A percentile compares a stretch with the other conserved stretches of the same genome.
phyloP scores from a whole-genome alignment of 1,284 basidiomycete species.

The Trichosporon sp. region DNA sequence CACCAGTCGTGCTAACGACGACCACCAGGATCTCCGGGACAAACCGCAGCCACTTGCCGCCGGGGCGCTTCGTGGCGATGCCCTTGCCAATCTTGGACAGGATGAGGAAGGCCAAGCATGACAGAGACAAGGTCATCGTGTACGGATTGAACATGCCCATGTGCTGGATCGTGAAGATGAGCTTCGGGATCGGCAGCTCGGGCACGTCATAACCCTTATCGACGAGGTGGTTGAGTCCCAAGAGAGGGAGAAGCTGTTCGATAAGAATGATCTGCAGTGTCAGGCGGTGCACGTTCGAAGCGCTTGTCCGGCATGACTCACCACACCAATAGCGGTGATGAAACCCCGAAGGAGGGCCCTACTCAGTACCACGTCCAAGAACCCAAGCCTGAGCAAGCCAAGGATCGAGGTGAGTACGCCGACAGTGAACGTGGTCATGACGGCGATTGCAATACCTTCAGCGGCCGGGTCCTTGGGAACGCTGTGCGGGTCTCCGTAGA shows the following conservation, averaged over 20 bases:
- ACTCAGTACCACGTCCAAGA: slow-evolving; percentile 90
- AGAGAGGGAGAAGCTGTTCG: slow-evolving; percentile 60
- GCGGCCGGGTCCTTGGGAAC: slow-evolving; percentile 53
- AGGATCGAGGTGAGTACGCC: slow-evolving; percentile 82
- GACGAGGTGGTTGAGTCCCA: slow-evolving; percentile 65
- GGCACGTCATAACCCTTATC: slow-evolving; percentile 37
- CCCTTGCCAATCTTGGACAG: slow-evolving; percentile 54
- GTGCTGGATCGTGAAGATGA: slow-evolving; percentile 68
- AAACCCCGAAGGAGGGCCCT: slow-evolving; percentile 80
- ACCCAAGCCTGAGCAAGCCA: slow-evolving; percentile 83
- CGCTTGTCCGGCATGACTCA: slow-evolving; percentile 20
- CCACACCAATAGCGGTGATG: slow-evolving; percentile 51
- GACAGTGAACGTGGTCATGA: slow-evolving; percentile 74
- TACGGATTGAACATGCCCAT: slow-evolving; percentile 59
- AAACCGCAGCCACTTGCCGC: slow-evolving; percentile 63
- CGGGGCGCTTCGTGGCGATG: slow-evolving; percentile 46
- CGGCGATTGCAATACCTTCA: slow-evolving; percentile 59
- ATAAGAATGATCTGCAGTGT: slow-evolving; percentile 51
- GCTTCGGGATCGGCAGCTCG: slow-evolving; percentile 62
- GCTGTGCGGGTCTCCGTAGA: slow-evolving; percentile 60
- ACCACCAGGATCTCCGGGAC: slow-evolving; percentile 77
- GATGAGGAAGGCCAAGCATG: slow-evolving; percentile 62
- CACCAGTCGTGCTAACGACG: slow-evolving; percentile 73
- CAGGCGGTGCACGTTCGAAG: slow-evolving; percentile 39
- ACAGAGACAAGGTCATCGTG: slow-evolving; percentile 70